These are phyloP conservation scores for Globisporangium echinulatum DNA, from an alignment of 352 stramenopile species.

Conservation along the genomic window DNA sequence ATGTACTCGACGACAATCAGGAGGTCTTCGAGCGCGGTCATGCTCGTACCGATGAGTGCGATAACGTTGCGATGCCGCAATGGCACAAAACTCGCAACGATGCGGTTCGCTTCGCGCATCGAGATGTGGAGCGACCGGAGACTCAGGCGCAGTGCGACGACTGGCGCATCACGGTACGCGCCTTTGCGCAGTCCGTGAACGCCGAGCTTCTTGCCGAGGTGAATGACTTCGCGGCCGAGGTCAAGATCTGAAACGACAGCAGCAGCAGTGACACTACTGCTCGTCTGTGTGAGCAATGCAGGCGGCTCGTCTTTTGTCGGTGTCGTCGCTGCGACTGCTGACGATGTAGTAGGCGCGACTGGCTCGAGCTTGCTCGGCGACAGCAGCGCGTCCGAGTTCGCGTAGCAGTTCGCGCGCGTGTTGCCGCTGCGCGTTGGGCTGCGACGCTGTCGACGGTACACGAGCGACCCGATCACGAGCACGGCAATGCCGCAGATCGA, in stretches of 20 bases:
- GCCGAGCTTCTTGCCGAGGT: constrained; percentile 44
- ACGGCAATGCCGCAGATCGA: constrained; percentile 10
- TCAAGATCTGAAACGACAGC: constrained; percentile 35
- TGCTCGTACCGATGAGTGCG: constrained; percentile 54
- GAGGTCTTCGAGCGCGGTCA: constrained; percentile 47
- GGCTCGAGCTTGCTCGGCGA: constrained; percentile 13
- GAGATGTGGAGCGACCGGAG: constrained; percentile 28
- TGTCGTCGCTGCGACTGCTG: not conserved
- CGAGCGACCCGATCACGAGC: constrained; percentile 8
- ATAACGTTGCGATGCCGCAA: constrained; percentile 68
- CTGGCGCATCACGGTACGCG: constrained; percentile 32
- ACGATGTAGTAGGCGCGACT: not conserved
- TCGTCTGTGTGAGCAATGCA: constrained; percentile 1
- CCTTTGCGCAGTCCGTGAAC: constrained; percentile 47
- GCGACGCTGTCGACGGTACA: constrained; percentile 5
- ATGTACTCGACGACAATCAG: constrained; percentile 76
- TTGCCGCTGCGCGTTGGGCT: constrained; percentile 7
- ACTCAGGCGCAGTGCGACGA: constrained; percentile 53
- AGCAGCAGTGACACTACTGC: constrained; percentile 9
- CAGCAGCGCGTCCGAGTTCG: constrained; percentile 15
- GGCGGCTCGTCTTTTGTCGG: constrained; percentile 2
- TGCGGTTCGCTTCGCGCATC: constrained; percentile 33
- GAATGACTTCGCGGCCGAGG: constrained; percentile 37
- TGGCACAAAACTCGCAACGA: constrained; percentile 44
- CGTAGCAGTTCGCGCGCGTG: constrained; percentile 15